Base-by-base conservation (phyloP, 768 basidiomycete species). In the Boletus tomentosulus region DNA sequence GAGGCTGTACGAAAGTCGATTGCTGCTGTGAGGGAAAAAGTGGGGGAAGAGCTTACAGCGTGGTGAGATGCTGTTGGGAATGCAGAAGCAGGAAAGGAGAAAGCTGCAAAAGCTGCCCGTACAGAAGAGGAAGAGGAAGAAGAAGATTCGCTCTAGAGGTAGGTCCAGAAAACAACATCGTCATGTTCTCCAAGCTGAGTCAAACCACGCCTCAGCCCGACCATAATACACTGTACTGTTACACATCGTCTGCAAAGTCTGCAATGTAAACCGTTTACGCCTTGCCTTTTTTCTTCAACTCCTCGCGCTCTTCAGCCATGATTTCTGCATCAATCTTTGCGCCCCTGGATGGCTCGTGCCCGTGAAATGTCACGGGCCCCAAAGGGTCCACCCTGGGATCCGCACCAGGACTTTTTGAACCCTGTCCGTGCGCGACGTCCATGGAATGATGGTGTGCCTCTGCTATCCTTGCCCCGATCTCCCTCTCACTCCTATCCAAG, bases 21-120 rank as follows among this genome's bases (percentile, higher is more conserved):
- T n/a, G n/a, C n/a, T n/a, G n/a, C n/a, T n/a, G n/a, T n/a, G n/a
- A n/a, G n/a, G n/a, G n/a, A n/a, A n/a, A n/a, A n/a, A n/a, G n/a
- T n/a, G n/a, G n/a, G n/a, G n/a, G n/a, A n/a, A n/a, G n/a, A n/a
- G n/a, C n/a, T n/a, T n/a, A 62, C 89, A 0, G 76, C 66, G 6
- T 90, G 88, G 89, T 78, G 85, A 61, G 87, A 91, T 68, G 77
- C 78, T 6, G 83, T 89, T 5, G 86, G 87, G 12, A 85, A 78
- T 46, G 63, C 70, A 7, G 89, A 91, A 66, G 65, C 78, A 60
- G 75, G 63, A 16, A 89, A 87, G 62, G 87, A 89, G 60, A 74
- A 69, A 51, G 70, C 64, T 13, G 68, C 63, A 45, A 73, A 70
- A 51, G 70, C 72, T 8, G 76, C 75, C 9, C 76, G 68, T 27